Evolutionary conservation across 1,284 basidiomycete species (phyloP), one percentile per base, ranked within the genome.

Genomic region (Cryptococcus sp.): DNA sequence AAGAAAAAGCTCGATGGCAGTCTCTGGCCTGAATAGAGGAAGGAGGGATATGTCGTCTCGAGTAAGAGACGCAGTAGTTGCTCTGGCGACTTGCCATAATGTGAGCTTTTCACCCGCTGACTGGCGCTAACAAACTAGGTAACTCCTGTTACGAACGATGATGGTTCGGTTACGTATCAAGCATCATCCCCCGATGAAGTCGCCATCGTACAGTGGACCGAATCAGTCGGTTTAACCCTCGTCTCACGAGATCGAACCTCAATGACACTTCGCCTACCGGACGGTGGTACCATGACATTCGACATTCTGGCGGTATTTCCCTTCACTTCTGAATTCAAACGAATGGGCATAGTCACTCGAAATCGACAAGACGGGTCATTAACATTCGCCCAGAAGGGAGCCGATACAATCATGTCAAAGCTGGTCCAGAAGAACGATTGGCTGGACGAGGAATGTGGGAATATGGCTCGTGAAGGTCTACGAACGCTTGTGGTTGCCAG

Each of bases 131-230:
- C 4, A 5, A 23, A 10, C 4, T 62, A 94, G 91, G 92, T 98
- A 45, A 98, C 95, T 0, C 96, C 96, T 0, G 90, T 97, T 2
- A 83, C 82, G 11, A 92, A 96, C 69, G 95, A 97, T 66, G 95
- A 98, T 67, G 92, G 91, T 5, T 84, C 85, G 0, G 81, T 96
- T 44, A 96, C 94, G 0, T 99, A 98, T 71, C 95, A 99, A 80
- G 96, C 96, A 0, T 95, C 93, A 0, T 98, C 94, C 0, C 96
- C 96, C 0, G 96, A 99, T 70, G 96, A 99, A 79, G 96, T 98
- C 35, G 96, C 96, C 49, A 98, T 99, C 62, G 95, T 99, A n/a
- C 84, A 86, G 63, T 98, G 92, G 92, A 98, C 95, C 1, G 88
- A 92, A 66, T 93, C 90, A 0, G 88, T 98, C 57, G 95, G 95